These are phyloP conservation scores for Plasmodium gaboni DNA, from an alignment of 169 alveolate species.

Conservation along the genomic window DNA sequence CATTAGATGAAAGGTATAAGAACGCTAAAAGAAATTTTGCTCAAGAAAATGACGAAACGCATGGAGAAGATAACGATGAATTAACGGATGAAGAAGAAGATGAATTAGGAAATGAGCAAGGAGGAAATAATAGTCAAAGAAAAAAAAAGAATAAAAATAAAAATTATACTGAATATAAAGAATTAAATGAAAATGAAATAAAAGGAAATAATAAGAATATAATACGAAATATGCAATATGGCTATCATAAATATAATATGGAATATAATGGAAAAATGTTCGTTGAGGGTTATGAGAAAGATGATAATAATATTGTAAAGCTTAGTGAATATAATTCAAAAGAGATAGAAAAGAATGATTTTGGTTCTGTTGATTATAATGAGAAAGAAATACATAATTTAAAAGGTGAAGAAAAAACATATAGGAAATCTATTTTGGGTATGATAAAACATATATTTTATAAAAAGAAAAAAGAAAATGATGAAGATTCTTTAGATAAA, in stretches of 20 bases:
- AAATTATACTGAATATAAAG: not conserved
- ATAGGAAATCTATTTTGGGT: constrained; percentile 39
- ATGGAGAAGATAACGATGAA: constrained; percentile 2
- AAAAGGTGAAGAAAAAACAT: not conserved
- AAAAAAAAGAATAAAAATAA: not conserved
- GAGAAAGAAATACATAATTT: constrained; percentile 4
- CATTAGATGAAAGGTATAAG: not conserved
- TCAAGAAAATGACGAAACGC: not conserved
- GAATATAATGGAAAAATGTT: not conserved
- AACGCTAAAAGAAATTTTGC: not conserved
- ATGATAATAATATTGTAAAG: constrained; percentile 16
- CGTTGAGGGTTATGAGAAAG: constrained; percentile 1
- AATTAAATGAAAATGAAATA: not conserved
- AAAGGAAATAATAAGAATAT: not conserved
- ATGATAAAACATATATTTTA: constrained; percentile 46
- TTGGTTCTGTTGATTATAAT: not conserved
- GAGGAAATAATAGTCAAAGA: not conserved
- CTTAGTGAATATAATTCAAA: constrained; percentile 41
- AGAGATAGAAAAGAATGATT: not conserved
- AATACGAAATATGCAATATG: not conserved
- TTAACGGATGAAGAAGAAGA: not conserved
- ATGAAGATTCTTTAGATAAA: not conserved
- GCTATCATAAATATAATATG: not conserved
- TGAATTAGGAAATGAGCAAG: not conserved
- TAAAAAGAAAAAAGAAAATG: constrained; percentile 42